Percentiles rank a stretch among this genome's conserved stretches.
phyloP scores from a whole-genome alignment of 106 monocot species.

The Dendrobium huoshanense region DNA sequence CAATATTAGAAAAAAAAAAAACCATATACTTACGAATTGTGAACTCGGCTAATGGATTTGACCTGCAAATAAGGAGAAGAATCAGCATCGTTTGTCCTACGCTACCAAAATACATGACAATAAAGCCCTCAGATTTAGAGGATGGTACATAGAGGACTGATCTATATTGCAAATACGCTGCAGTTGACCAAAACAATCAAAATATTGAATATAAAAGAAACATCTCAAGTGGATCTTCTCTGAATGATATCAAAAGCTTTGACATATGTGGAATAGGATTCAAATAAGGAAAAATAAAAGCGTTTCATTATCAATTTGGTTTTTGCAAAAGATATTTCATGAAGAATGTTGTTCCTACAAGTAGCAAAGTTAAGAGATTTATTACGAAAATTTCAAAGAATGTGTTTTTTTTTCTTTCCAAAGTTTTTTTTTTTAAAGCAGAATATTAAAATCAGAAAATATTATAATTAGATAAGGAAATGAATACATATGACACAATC shows the following conservation, averaged over 20 bases:
- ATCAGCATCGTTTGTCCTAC: neutral
- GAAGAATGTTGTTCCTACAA: too few relatives aligned
- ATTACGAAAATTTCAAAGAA: too few relatives aligned
- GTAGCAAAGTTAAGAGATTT: too few relatives aligned
- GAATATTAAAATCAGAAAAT: too few relatives aligned
- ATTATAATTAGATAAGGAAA: too few relatives aligned
- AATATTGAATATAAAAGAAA: neutral
- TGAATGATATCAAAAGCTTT: neutral
- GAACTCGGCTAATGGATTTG: slow-evolving; percentile 1
- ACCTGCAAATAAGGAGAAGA: neutral
- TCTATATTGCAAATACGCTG: neutral
- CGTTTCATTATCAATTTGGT: neutral
- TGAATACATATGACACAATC: too few relatives aligned
- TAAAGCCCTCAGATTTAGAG: neutral
- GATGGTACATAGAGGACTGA: neutral
- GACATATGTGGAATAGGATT: neutral
- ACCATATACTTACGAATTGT: slow-evolving; percentile 3
- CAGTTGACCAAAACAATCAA: neutral
- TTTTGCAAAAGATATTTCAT: too few relatives aligned
- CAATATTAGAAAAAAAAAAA: neutral
- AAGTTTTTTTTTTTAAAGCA: too few relatives aligned
- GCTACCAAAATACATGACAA: neutral
- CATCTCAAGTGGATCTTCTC: neutral
- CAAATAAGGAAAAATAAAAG: neutral
- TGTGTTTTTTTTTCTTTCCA: too few relatives aligned